Evolutionary conservation across 208 protist genomes (phyloP).

Genomic region (Trypanosoma platydactyli): DNA sequence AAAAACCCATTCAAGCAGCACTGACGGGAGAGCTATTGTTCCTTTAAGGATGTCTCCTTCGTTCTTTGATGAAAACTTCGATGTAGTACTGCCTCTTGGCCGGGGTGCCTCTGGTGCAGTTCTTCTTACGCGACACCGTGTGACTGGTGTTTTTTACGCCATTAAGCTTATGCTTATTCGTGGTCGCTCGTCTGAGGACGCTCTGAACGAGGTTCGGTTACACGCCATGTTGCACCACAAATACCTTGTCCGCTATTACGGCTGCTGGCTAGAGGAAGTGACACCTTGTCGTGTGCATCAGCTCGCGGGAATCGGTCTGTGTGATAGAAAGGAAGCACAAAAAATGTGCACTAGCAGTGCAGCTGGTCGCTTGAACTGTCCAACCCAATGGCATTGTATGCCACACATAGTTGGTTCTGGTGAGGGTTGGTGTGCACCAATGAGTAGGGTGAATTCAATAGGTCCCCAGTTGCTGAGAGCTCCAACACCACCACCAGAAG

Average conservation of each 20-base stretch:
- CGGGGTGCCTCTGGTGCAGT: slow-evolving; percentile 69
- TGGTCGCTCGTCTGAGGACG: slow-evolving; percentile 59
- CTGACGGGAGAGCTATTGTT: background rate
- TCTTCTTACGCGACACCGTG: slow-evolving; percentile 71
- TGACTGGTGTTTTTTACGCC: slow-evolving; percentile 83
- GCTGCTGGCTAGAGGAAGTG: slow-evolving; percentile 80
- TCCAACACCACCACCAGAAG: background rate
- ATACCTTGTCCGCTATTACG: slow-evolving; percentile 77
- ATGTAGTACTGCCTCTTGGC: slow-evolving; percentile 65
- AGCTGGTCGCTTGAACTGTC: background rate
- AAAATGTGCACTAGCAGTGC: background rate
- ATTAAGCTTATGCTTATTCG: slow-evolving; percentile 80
- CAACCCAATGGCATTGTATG: background rate
- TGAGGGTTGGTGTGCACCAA: no score
- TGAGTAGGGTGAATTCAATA: no score
- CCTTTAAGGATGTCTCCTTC: slow-evolving; percentile 15
- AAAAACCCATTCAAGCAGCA: background rate
- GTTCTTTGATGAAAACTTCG: slow-evolving; percentile 91
- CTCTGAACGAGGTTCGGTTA: slow-evolving; percentile 72
- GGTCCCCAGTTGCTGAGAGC: background rate
- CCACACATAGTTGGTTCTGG: background rate
- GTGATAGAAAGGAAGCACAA: slow-evolving; percentile 37
- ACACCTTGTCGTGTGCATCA: slow-evolving; percentile 64
- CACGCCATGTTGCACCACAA: slow-evolving; percentile 63
- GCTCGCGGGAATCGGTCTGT: slow-evolving; percentile 69